phyloP scores from a whole-genome alignment of 2,329 filamentous ascomycete species.

The Aspergillus thermomutatus region DNA sequence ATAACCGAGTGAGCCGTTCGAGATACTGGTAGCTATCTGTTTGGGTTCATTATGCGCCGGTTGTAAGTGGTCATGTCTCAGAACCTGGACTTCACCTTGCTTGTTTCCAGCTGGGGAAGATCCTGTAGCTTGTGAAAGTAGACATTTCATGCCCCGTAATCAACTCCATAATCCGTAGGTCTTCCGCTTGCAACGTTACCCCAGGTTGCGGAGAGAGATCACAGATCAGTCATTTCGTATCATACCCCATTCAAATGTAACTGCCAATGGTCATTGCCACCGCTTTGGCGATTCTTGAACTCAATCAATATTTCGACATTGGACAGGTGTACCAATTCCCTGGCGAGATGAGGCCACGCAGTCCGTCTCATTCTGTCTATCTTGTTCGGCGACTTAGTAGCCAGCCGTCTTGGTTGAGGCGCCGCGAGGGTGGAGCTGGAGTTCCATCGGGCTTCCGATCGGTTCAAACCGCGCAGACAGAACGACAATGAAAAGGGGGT shows the following conservation, averaged over 20 bases:
- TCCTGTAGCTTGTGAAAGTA: neutral
- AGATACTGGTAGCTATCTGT: neutral
- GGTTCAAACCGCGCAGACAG: conserved; percentile 3
- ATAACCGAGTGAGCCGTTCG: neutral
- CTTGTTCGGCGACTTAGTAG: neutral
- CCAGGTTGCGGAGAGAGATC: conserved; percentile 8
- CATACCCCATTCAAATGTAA: neutral
- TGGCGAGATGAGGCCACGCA: neutral
- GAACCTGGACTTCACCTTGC: neutral
- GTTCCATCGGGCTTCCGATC: conserved; percentile 8
- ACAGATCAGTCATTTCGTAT: neutral
- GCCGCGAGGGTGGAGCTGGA: conserved; percentile 1
- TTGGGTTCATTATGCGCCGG: neutral
- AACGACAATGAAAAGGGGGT: neutral
- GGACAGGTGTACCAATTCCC: neutral
- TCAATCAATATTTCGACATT: neutral
- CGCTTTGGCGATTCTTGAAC: neutral
- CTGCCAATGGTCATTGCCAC: neutral
- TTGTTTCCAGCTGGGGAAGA: neutral
- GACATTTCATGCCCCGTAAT: neutral
- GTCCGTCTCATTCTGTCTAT: neutral
- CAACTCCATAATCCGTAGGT: neutral
- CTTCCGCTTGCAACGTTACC: conserved; percentile 7
- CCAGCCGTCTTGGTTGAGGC: neutral
- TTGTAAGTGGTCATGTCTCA: neutral